Evolutionary conservation across 2,329 filamentous ascomycete species (phyloP), one percentile per base, ranked within the genome.

Genomic region (Pseudogymnoascus sp.): DNA sequence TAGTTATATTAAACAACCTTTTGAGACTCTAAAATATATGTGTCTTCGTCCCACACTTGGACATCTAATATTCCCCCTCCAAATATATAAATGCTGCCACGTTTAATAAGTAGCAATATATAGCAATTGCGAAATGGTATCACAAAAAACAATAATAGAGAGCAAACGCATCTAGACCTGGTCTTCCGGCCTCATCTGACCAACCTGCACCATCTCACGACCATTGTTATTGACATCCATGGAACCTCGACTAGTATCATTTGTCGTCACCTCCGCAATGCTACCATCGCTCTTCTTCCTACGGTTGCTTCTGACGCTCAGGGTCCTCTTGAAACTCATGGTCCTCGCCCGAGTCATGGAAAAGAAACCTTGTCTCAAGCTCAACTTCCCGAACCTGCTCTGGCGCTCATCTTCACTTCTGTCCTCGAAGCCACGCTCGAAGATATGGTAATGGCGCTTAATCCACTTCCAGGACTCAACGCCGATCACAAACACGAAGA

Each of bases 391-490:
- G 60, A 61, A 61, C 10, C 41, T 43, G 34, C 43, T 62, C 28
- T 48, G 36, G 14, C 41, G 28, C 60, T 64, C 63, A 19, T 57
- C 64, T 37, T 65, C 65, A 16, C 34, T 61, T 37, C 60, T 43
- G 51, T 73, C 70, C 41, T 70, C 70, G 51, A 69, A 71, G 37
- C 70, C 71, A 28, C 67, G 66, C 62, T 74, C 72, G 25, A 72
- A 73, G 60, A 73, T 63, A 16, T 65, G 62, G n/a, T 61, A 71
- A 3, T 10, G 21, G 11, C 86, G 77, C 78, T 89, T 89, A 57
- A 73, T 75, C 75, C 78, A 85, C 72, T 88, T 88, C 84, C 85
- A 89, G 2, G 73, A 66, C 72, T 89, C 86, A 3, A 85, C 78
- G 1, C 85, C 84, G 0, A 78, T 68, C 69, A 89, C 83, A 75